Base-by-base conservation (phyloP, 495 filamentous ascomycete species). In the Hypoxylon lienhwacheense region DNA sequence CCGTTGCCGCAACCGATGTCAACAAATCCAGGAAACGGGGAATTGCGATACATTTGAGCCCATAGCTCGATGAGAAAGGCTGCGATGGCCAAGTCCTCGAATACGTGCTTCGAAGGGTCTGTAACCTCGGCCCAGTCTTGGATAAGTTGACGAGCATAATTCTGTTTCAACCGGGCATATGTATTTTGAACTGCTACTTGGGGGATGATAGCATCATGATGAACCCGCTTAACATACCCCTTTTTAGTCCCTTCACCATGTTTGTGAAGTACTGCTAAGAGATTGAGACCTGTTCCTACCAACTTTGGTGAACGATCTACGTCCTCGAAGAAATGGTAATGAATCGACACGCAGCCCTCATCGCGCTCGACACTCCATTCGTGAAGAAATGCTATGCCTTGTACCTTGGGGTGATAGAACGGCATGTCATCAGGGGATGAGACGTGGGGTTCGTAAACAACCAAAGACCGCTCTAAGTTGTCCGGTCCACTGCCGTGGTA, bases 1-100 rank as follows among this genome's bases (percentile, higher is more conserved):
- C 93, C 93, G 65, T 97, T 97, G 4, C 93, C 93, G 63, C 93
- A 97, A 11, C 91, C 93, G 36, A 98, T 86, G 64, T 97, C 95
- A 7, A 97, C 88, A 62, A 98, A 98, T 4, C 92, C 90, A 1
- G 89, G 89, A 61, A 96, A 96, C 4, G 63, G 58, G 12, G 49
- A 58, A 37, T 66, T 49, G 11, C 66, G 70, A 63, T 97, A 97
- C 85, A 96, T 93, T 52, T 86, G 80, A 42, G 76, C 69, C 93
- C 95, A 98, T 7, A 97, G 76, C 76, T 96, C 92, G 22, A 97
- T 86, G 29, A 98, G 70, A 63, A 97, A 97, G 7, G 93, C 89
- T 0, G 95, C 86, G 51, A 97, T 95, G n/a, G 83, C 74, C 14
- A 98, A 70, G 66, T 97, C 91, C 66, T 97, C 93, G 67, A 95